These are phyloP conservation scores for Dothideomycetidae sp. DNA, from an alignment of 2,329 filamentous ascomycete genomes.

Conservation along the genomic window DNA sequence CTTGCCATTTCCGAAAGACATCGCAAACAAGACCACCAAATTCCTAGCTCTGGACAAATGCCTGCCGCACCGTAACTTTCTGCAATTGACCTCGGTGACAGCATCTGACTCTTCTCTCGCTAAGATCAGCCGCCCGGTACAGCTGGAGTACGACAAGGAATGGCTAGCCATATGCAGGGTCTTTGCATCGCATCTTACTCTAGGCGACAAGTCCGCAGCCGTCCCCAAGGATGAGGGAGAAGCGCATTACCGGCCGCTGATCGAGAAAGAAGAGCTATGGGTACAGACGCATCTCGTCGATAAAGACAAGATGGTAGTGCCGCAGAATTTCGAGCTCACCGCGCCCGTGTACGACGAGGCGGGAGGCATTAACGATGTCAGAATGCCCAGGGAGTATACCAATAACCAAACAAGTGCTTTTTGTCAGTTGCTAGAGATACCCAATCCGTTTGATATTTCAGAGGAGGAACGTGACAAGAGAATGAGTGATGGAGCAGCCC, in stretches of 20 bases:
- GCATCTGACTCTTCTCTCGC: conserved; percentile 26
- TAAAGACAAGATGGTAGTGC: conserved; percentile 49
- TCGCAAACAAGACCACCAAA: conserved; percentile 63
- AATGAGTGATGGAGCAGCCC: conserved; percentile 43
- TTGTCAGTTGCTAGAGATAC: conserved; percentile 62
- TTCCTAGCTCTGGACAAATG: conserved; percentile 93
- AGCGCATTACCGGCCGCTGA: conserved; percentile 49
- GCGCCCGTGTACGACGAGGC: conserved; percentile 54
- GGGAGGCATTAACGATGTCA: conserved; percentile 41
- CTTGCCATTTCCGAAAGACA: conserved; percentile 53
- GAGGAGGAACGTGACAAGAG: conserved; percentile 53
- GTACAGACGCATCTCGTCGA: conserved; percentile 60
- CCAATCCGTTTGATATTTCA: conserved; percentile 61
- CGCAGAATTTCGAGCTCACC: conserved; percentile 62
- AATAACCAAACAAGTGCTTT: conserved; percentile 77
- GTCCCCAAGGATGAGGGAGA: conserved; percentile 52
- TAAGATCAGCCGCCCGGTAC: conserved; percentile 35
- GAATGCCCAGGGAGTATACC: conserved; percentile 66
- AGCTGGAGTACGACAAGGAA: conserved; percentile 73
- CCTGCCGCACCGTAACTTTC: conserved; percentile 60
- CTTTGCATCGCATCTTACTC: conserved; percentile 48
- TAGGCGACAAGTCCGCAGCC: conserved; percentile 45
- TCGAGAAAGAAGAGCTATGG: conserved; percentile 63
- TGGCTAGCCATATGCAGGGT: conserved; percentile 88
- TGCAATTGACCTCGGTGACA: conserved; percentile 59